Evolutionary conservation across 2,329 filamentous ascomycete species (phyloP).

Genomic region (Metarhizium brunneum): DNA sequence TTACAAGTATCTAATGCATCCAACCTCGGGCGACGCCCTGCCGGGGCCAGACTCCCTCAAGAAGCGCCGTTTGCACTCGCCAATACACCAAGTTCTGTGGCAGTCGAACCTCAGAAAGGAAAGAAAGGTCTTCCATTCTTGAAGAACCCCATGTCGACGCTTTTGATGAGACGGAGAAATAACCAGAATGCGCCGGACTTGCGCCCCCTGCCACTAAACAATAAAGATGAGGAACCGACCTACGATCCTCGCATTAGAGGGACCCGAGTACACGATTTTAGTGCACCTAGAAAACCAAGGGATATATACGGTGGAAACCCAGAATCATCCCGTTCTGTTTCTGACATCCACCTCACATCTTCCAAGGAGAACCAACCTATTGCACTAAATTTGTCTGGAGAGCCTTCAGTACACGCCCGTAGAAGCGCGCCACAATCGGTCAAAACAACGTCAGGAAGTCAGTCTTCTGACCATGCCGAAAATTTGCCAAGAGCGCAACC

Average conservation of each 20-base stretch:
- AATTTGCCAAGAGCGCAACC: neutral
- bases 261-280: slow-evolving; percentile 57
- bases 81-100: slow-evolving; percentile 12
- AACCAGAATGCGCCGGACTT: slow-evolving; percentile 39
- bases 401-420: neutral
- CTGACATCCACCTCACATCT: neutral
- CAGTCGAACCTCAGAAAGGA: slow-evolving; percentile 32
- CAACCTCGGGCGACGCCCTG: slow-evolving; percentile 31
- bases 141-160: slow-evolving; percentile 50
- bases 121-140: slow-evolving; percentile 48
- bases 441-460: neutral
- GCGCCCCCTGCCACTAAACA: slow-evolving; percentile 28
- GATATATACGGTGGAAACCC: neutral
- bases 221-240: slow-evolving; percentile 31
- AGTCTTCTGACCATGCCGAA: neutral
- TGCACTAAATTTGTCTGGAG: slow-evolving; percentile 11
- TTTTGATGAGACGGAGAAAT: slow-evolving; percentile 47
- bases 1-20: slow-evolving; percentile 26
- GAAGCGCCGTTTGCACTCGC: slow-evolving; percentile 25
- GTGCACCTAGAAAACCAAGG: slow-evolving; percentile 38
- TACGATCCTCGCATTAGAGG: slow-evolving; percentile 58
- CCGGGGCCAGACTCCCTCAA: slow-evolving; percentile 28
- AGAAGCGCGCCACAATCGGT: neutral
- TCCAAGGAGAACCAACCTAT: slow-evolving; percentile 6
- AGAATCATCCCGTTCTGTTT: neutral